Evolutionary conservation across 768 basidiomycete species (phyloP).

Genomic region (Thelephora ganbajun): DNA sequence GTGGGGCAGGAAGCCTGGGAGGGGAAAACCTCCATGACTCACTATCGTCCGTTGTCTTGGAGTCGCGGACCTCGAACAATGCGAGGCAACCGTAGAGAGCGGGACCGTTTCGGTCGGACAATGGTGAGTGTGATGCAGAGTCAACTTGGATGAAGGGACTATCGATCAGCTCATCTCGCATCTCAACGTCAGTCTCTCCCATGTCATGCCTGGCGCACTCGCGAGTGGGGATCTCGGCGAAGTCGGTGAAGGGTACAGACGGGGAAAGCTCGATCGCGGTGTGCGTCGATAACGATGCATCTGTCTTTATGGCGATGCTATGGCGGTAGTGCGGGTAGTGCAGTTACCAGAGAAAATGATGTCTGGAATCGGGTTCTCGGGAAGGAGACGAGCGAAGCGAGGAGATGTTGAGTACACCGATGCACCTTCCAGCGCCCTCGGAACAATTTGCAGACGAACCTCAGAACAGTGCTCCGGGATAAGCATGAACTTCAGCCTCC

Average conservation of each 20-base stretch:
- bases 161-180: background rate
- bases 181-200: background rate
- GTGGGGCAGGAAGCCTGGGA: no score
- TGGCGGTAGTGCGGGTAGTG: constrained; percentile 32
- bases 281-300: constrained; percentile 52
- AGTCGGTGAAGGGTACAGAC: no score
- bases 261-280: no score
- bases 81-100: background rate
- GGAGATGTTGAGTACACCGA: constrained; percentile 10
- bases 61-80: background rate
- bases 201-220: no score
- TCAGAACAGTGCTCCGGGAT: constrained; percentile 4
- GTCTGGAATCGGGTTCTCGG: background rate
- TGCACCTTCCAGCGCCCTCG: constrained; percentile 8
- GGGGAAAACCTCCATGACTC: background rate
- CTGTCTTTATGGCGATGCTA: constrained; percentile 28
- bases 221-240: no score
- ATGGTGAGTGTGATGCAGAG: background rate
- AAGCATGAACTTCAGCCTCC: constrained; percentile 36
- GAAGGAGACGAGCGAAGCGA: constrained; percentile 6
- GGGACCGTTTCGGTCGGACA: background rate
- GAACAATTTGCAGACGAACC: no score
- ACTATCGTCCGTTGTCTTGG: background rate
- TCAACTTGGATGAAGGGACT: background rate
- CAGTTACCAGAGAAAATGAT: constrained; percentile 42